Percentiles rank a stretch among this genome's conserved stretches.
Conservation (phyloP, 164 flowering plant species). For the Berberis thunbergii region DNA sequence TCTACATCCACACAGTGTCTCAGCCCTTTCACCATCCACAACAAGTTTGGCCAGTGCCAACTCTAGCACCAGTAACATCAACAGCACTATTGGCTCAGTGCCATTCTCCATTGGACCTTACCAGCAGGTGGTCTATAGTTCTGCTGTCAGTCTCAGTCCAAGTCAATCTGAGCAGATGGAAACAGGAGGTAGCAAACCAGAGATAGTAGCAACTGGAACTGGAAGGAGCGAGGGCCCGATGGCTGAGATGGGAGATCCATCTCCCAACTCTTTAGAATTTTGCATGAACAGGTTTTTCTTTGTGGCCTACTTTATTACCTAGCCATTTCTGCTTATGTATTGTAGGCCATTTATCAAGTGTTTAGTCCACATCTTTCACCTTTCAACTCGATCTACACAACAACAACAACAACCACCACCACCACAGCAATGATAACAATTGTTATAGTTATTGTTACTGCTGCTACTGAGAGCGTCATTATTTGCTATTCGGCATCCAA, state of each 20-base stretch:
- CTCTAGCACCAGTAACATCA: conserved; percentile 47
- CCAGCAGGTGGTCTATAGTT: conserved; percentile 31
- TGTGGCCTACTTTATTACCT: not conserved
- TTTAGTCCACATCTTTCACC: not conserved
- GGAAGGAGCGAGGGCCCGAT: conserved; percentile 22
- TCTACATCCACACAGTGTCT: conserved; percentile 30
- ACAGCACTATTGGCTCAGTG: conserved; percentile 49
- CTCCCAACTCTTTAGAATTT: conserved; percentile 32
- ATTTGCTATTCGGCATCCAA: too few species aligned
- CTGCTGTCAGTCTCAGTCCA: conserved; percentile 39
- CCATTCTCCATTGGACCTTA: conserved; percentile 43
- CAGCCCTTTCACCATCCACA: conserved; percentile 54
- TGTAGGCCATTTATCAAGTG: not conserved
- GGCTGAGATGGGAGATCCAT: conserved; percentile 25
- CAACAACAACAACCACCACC: not conserved
- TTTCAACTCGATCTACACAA: not conserved
- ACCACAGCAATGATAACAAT: too few species aligned
- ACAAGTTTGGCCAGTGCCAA: conserved; percentile 61
- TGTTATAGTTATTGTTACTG: too few species aligned
- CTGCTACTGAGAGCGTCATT: too few species aligned
- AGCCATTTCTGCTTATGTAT: not conserved
- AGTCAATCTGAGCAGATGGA: conserved; percentile 35
- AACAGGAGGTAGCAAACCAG: conserved; percentile 28
- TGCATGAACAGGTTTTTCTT: conserved; percentile 49
- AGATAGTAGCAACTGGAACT: conserved; percentile 25